These are phyloP conservation scores for Phaseolus lunatus DNA, from an alignment of 306 rosid genomes.

Conservation along the genomic window DNA sequence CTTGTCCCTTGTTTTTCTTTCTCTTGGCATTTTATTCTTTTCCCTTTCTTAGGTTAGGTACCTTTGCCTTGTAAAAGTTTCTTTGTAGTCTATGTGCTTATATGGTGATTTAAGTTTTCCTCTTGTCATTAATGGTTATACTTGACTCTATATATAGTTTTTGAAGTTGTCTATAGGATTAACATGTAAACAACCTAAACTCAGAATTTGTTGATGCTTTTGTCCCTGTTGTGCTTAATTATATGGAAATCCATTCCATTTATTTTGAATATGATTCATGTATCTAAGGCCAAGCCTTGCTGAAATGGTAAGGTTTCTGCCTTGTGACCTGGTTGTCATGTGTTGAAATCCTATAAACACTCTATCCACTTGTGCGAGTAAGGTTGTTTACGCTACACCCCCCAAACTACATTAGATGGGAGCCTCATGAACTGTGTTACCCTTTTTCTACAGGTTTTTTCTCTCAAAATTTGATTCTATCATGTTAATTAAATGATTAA, in stretches of 20 bases:
- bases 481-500: slow-evolving; percentile 19
- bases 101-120: slow-evolving; percentile 19
- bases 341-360: slow-evolving; percentile 1
- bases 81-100: slow-evolving; percentile 6
- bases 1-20: not conserved
- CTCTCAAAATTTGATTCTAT: slow-evolving; percentile 25
- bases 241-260: slow-evolving; percentile 4
- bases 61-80: not conserved
- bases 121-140: not conserved
- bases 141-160: slow-evolving; percentile 18
- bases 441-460: not conserved
- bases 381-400: not conserved
- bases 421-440: not conserved
- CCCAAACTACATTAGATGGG: not conserved
- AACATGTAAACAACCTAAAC: slow-evolving; percentile 15
- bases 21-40: not conserved
- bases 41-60: not conserved
- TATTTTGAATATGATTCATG: not conserved
- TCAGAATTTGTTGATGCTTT: not conserved
- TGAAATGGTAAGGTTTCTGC: not conserved
- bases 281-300: slow-evolving; percentile 6
- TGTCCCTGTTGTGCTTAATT: slow-evolving; percentile 9
- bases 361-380: not conserved
- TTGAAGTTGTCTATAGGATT: slow-evolving; percentile 27
- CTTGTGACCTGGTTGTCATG: slow-evolving; percentile 2